Evolutionary conservation across 2,329 filamentous ascomycete genomes (phyloP).

Genomic region (Fusarium compactum): DNA sequence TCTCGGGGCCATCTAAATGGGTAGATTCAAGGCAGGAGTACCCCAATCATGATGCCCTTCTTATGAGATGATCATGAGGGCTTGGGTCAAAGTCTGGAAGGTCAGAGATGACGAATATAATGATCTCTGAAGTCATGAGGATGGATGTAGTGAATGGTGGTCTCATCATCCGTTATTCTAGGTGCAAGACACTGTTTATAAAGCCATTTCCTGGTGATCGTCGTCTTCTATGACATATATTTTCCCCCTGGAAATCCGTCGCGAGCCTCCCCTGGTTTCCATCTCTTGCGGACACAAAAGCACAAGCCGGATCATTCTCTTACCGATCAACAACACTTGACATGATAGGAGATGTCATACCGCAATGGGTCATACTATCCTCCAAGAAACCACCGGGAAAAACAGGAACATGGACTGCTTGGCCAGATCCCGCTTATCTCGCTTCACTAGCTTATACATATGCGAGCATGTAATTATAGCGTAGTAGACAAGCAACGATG

Average conservation of each 20-base stretch:
- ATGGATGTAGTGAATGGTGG: not conserved
- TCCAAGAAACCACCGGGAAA: not conserved
- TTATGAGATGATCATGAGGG: not conserved
- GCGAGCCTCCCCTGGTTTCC: not conserved
- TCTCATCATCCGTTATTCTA: not conserved
- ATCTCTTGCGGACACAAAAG: not conserved
- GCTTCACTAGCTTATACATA: not conserved
- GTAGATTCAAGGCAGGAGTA: not conserved
- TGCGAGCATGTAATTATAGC: not conserved
- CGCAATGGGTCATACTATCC: too few relatives aligned
- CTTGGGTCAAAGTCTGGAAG: not conserved
- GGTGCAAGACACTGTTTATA: not conserved
- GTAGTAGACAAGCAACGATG: not conserved
- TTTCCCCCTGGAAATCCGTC: not conserved
- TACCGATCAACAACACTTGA: accelerated
- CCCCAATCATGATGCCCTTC: not conserved
- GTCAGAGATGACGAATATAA: not conserved
- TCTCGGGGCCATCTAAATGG: not conserved
- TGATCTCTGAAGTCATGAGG: not conserved
- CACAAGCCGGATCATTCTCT: constrained; percentile 8
- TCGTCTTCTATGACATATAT: not conserved
- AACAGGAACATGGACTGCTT: not conserved
- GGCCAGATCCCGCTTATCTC: not conserved
- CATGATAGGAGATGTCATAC: not conserved
- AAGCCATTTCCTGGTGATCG: not conserved